Base-by-base conservation (phyloP, 805 yeast genomes). In the Zygoascus ofunaensis region DNA sequence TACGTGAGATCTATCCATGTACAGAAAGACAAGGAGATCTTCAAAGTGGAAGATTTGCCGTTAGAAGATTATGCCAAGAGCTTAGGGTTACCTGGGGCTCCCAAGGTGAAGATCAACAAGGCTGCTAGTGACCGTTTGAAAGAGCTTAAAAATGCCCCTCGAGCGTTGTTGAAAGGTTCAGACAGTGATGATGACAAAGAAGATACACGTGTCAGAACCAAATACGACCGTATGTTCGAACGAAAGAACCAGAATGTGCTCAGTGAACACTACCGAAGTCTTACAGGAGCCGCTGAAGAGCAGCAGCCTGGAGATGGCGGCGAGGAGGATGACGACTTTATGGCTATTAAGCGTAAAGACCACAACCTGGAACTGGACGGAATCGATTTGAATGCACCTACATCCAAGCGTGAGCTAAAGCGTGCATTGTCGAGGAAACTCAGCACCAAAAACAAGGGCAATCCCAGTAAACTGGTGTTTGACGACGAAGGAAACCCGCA, bases 401-500 rank as follows among this genome's bases (percentile, higher is more conserved):
- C 80, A 0, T 90, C 97, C 1, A 92, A 83, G 58, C 76, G 98
- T 54, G 80, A 82, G 4, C 78, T 77, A 36, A 92, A 86, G 70
- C 80, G 77, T 54, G 97, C 97, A 0, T 69, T 89, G 32, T 85
- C 95, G 10, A 87, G 84, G 68, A 92, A 90, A 61, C 74, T 77
- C 34, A 75, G 87, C 1, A 53, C 78, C 20, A 67, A 79, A 39
- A 60, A 70, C 12, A 74, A 74, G 49, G 85, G 86, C 1, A 74
- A 77, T 46, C 82, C 95, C 15, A 77, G 82, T 18, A 92, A 87
- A 60, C 62, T 90, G 54, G 72, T 76, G 44, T 92, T 90, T 58
- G 99, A 92, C 59, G 98, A 92, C 50, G 97, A 90, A 2, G 99
- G 99, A 22, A 72, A 71, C 4, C 82, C 97, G 0, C 97, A 90